phyloP scores from a whole-genome alignment of 2,329 filamentous ascomycete genomes.

The Metarhizium album region DNA sequence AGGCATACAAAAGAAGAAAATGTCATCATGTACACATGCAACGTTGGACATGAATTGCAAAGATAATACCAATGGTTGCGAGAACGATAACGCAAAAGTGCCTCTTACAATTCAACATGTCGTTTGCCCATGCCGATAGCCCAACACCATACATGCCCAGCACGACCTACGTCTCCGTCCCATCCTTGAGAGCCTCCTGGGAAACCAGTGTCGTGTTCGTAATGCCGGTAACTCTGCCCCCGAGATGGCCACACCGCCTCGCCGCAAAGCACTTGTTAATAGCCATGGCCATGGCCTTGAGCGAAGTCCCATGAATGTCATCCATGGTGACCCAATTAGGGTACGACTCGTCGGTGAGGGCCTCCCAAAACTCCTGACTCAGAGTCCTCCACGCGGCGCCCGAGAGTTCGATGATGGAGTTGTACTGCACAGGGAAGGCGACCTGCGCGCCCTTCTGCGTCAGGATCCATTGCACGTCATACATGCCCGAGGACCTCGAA shows the following conservation, averaged over 20 bases:
- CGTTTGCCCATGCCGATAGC: no score
- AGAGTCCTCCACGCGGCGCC: slow-evolving; percentile 12
- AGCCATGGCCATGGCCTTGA: slow-evolving; percentile 15
- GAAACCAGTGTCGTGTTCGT: not conserved
- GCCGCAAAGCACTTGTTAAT: slow-evolving; percentile 22
- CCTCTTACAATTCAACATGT: no score
- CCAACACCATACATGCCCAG: no score
- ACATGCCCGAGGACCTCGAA: slow-evolving; percentile 9
- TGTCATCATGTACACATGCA: no score
- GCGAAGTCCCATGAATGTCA: slow-evolving; percentile 14
- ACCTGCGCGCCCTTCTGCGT: slow-evolving; percentile 10
- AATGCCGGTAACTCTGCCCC: slow-evolving; percentile 10
- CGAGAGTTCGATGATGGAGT: slow-evolving; percentile 9
- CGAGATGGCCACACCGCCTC: slow-evolving; percentile 14
- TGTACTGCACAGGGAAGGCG: not conserved
- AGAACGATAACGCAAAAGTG: no score
- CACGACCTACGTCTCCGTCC: no score
- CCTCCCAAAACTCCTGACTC: slow-evolving; percentile 15
- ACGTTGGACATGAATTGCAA: no score
- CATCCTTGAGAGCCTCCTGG: no score
- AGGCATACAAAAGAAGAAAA: no score
- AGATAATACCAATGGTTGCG: no score
- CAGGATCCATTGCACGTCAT: slow-evolving; percentile 17
- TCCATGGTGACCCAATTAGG: slow-evolving; percentile 25
- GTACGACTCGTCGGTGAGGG: slow-evolving; percentile 13